Evolutionary conservation across 208 protist genomes (phyloP).

Genomic region (Leishmania mexicana): DNA sequence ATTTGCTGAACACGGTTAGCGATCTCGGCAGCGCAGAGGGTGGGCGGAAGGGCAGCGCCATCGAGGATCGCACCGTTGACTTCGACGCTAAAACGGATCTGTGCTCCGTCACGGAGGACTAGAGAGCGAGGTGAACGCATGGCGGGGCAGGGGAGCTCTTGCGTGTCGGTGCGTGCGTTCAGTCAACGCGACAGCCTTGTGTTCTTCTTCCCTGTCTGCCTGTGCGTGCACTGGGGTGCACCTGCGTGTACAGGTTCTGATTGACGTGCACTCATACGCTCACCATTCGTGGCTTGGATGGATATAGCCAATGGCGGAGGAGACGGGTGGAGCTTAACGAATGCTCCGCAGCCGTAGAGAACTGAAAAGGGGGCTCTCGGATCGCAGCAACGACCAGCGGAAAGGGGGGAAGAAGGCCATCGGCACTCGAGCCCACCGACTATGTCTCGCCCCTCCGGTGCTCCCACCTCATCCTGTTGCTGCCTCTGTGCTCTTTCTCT

Average conservation of each 20-base stretch:
- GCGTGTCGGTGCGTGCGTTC: neutral
- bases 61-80: conserved; percentile 21
- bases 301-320: neutral
- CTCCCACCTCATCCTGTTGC: neutral
- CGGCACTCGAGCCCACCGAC: neutral
- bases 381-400: neutral
- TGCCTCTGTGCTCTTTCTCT: neutral
- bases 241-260: neutral
- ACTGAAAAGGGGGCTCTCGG: neutral
- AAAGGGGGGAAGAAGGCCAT: neutral
- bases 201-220: neutral
- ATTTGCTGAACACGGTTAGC: conserved; percentile 49
- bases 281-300: neutral
- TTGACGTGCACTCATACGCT: neutral
- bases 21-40: neutral
- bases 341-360: neutral
- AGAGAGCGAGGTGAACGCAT: neutral
- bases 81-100: conserved; percentile 51
- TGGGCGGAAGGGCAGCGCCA: neutral
- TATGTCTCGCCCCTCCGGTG: neutral
- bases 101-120: conserved; percentile 64
- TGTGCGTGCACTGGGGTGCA: neutral
- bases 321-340: neutral
- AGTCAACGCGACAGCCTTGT: neutral
- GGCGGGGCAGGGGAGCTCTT: neutral